These are phyloP conservation scores for Hamigera avellanea DNA, from an alignment of 495 filamentous ascomycete genomes.

Conservation along the genomic window DNA sequence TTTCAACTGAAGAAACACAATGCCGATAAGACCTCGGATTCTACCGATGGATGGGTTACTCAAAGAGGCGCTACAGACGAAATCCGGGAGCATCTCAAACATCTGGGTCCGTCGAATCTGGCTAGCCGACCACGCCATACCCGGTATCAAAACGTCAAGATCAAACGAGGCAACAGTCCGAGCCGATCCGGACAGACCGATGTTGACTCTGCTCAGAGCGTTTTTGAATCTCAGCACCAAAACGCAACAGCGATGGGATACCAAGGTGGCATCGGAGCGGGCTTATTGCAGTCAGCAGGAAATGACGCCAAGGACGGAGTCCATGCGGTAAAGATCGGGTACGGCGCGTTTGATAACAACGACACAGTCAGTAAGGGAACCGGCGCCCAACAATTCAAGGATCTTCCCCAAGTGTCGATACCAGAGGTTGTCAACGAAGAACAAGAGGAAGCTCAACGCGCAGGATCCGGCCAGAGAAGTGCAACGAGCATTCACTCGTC, in stretches of 20 bases:
- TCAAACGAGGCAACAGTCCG: conserved; percentile 59
- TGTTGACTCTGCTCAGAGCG: conserved; percentile 21
- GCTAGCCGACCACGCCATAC: conserved; percentile 75
- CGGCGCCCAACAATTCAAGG: conserved; percentile 14
- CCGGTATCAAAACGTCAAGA: conserved; percentile 81
- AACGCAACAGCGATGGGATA: conserved; percentile 13
- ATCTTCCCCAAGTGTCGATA: conserved; percentile 19
- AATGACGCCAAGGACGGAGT: conserved; percentile 56
- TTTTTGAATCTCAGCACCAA: conserved; percentile 12
- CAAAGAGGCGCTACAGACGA: conserved; percentile 41
- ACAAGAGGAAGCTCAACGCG: conserved; percentile 14
- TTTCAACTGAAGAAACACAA: conserved; percentile 30
- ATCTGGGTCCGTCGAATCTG: conserved; percentile 85
- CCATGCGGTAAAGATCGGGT: conserved; percentile 22
- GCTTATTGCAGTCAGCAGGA: conserved; percentile 38
- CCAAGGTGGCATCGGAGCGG: conserved; percentile 40
- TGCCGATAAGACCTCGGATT: conserved; percentile 14
- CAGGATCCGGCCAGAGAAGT: conserved; percentile 12
- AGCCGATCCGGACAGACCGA: conserved; percentile 28
- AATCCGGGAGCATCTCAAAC: conserved; percentile 72
- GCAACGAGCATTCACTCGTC: conserved; percentile 27
- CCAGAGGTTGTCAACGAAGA: conserved; percentile 29
- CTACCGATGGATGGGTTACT: conserved; percentile 20
- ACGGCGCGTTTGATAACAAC: conserved; percentile 1
- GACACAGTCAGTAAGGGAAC: conserved; percentile 14